Base-by-base conservation (phyloP, 2,329 filamentous ascomycete genomes). In the Alternaria dauci region DNA sequence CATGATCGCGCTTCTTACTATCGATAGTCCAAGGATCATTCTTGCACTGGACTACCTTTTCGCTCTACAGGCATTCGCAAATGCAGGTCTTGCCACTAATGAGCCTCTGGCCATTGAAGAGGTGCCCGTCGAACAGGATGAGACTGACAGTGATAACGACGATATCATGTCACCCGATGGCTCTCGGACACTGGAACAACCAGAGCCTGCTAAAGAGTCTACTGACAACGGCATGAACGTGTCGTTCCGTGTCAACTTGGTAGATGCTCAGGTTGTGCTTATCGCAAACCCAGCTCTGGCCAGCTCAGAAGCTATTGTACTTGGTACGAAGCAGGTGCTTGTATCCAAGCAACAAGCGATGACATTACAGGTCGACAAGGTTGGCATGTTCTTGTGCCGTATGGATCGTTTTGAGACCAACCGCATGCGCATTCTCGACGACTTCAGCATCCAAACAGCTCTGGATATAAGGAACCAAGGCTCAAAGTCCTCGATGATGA, bases 401-500 rank as follows among this genome's bases (percentile, higher is more conserved):
- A 99, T 99, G 95, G 96, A 99, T 78, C 92, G 89, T 65, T 98
- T 98, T 69, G 94, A 99, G 69, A 93, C 91, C 4, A 94, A 90
- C 41, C 88, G 93, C 38, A 85, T 99, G 47, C 89, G 95, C 18
- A 97, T 99, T 62, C 87, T 99, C 32, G 96, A 99, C 74, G 94
- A 99, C 78, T 99, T 99, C 76, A 97, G 93, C 3, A 83, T 98
- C 9, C 91, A 95, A 65, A 85, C 96, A 70, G 95, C 92, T 3
- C 88, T 99, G 83, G 94, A 99, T 72, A 89, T 88, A 67, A 83
- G 86, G 41, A 82, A 85, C 2, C 85, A 89, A 71, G 85, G 86
- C 28, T 83, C 82, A 61, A 83, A 84, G 25, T 86, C 87, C 12
- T 85, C 87, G 1, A 71, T 89, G 36, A 95, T 89, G 3, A 95